Evolutionary conservation across 2,329 filamentous ascomycete species (phyloP), one percentile per base, ranked within the genome.

Genomic region (Colletotrichum noveboracense): DNA sequence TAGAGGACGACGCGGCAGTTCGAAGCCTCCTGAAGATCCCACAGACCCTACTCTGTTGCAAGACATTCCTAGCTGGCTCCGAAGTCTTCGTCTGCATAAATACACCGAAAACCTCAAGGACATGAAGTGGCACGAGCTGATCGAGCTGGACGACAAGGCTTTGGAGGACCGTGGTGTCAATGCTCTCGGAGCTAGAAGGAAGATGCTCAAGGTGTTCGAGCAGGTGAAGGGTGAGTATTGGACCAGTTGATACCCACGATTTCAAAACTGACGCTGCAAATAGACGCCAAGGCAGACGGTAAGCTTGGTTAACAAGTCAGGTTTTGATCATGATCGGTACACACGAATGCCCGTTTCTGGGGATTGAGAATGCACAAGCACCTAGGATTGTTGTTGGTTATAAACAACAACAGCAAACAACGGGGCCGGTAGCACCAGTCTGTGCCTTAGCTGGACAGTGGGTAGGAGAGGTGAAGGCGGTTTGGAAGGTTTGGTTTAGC

Each of bases 121-220:
- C 82, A 92, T 98, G 89, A 96, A 97, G 81, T 99, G 97, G 97
- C 94, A 94, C 32, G 97, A 99, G 70, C 87, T 99, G 80, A 89
- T 99, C 76, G 94, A 97, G 84, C 88, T 99, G 79, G 95, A 98
- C 81, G 97, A 99, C 80, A 96, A 96, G 82, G 96, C 95, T 65
- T 88, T 99, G 78, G 96, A 98, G 86, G 94, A 95, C 30, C 94
- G 95, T 68, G 97, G 97, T 66, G 97, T 99, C 36, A 98, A 98
- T 84, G 97, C 97, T 70, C 91, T 98, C 72, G 97, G 97, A 80
- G 97, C 97, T 21, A 91, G 97, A 79, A 94, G 96, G 83, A 99
- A 99, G 91, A 97, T 99, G 95, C 88, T 99, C 76, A 99, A 99
- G 92, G 97, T 98, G 72, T 98, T 98, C 86, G 97, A 98, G 81